Conservation (phyloP, 768 basidiomycete genomes). For the Psilocybe azurescens region DNA sequence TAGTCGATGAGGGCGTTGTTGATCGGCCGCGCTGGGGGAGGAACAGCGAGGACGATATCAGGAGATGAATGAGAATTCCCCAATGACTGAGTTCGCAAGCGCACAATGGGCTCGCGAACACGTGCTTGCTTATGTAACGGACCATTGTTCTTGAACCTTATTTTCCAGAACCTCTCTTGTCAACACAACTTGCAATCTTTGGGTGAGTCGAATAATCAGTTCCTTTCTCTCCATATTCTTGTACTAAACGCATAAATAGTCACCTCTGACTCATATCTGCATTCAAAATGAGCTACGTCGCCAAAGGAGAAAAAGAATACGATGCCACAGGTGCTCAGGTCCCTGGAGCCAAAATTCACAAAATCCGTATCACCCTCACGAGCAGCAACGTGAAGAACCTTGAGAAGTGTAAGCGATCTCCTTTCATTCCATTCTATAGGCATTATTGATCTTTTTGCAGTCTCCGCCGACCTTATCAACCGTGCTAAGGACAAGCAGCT, state of each 20-base stretch:
- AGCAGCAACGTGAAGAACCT: constrained; percentile 97
- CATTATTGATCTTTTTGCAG: constrained; percentile 42
- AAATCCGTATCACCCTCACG: constrained; percentile 98
- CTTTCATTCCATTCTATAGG: constrained; percentile 22
- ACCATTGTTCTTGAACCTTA: constrained; percentile 41
- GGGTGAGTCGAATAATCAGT: constrained; percentile 37
- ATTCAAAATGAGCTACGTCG: constrained; percentile 94
- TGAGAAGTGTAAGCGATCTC: constrained; percentile 81
- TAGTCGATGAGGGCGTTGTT: neutral
- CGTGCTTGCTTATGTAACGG: constrained; percentile 37
- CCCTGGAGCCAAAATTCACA: constrained; percentile 93
- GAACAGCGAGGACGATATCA: constrained; percentile 40
- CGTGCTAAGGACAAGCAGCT: constrained; percentile 99
- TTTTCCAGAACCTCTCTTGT: constrained; percentile 33
- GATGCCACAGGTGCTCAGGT: constrained; percentile 90
- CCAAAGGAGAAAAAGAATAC: constrained; percentile 98
- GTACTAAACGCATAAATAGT: constrained; percentile 40
- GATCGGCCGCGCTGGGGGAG: constrained; percentile 17
- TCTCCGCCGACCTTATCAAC: constrained; percentile 96
- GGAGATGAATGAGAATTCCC: constrained; percentile 11
- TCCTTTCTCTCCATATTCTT: constrained; percentile 11
- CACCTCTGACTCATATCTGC: constrained; percentile 77
- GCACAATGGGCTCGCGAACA: constrained; percentile 30
- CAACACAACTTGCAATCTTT: constrained; percentile 51
- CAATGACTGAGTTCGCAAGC: neutral